Base-by-base conservation (phyloP, 495 filamentous ascomycete species). In the Glutinoglossum americanum region DNA sequence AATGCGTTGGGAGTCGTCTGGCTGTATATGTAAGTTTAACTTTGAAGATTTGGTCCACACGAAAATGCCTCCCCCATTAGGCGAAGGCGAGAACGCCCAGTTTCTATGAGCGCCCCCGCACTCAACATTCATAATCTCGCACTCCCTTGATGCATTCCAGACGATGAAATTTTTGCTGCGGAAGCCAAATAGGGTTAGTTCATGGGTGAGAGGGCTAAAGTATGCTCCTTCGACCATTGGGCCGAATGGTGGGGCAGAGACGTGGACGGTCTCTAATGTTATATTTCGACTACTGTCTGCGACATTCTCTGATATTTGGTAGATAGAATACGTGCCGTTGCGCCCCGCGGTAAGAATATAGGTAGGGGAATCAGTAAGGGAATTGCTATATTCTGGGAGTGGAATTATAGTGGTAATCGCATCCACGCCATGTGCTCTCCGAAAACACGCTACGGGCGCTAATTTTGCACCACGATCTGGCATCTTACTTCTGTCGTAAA, bases 31-130 rank as follows among this genome's bases (percentile, higher is more conserved):
- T 0, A 80, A 59, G 53, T 72, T 58, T 23, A 74, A 65, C 21
- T 63, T 33, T 0, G 62, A 59, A 80, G 64, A 65, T 58, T 75
- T 71, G 23, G 73, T 77, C 77, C 78, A 84, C 4, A 77, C 63
- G 7, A 83, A 71, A 25, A 71, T n/a, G 65, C 68, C 56, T 70
- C 68, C 51, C 11, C 54, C 57, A 59, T 63, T 60, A 39, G 13
- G 32, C 11, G 41, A n/a, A 8, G 77, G 78, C 17, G 78, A 73
- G 62, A 77, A 80, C 4, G 74, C 72, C 75, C 83, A 95, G 13
- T 72, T 76, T 19, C 93, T 76, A 61, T 94, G 87, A 0, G 77
- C 78, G 25, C 90, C 90, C 19, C 89, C 89, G 63, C 92, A 94
- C 17, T 86, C 78, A 10, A 93, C 72, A 0, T 69, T 72, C 51